Conservation (phyloP, 345 rosid species). For the Salix arbutifolia region DNA sequence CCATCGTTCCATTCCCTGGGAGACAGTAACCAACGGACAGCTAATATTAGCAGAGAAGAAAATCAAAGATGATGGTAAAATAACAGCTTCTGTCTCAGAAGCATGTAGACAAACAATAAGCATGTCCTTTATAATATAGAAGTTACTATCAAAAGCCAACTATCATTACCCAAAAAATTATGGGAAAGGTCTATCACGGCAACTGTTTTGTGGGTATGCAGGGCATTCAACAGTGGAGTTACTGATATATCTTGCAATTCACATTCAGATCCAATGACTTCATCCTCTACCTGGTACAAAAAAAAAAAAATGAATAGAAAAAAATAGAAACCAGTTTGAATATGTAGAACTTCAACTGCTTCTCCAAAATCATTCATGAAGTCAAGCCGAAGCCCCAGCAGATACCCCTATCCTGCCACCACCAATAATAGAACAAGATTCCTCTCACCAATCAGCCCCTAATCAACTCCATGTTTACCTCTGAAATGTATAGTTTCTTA, state of each 20-base stretch:
- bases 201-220: conserved; percentile 59
- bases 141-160: conserved; percentile 9
- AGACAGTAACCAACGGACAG: conserved; percentile 23
- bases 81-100: background rate
- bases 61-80: background rate
- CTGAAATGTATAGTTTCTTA: conserved; percentile 68
- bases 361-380: too few species aligned
- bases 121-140: background rate
- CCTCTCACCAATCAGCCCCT: conserved; percentile 1
- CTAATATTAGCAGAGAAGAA: conserved; percentile 6
- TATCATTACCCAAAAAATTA: conserved; percentile 69
- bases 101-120: background rate
- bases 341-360: background rate
- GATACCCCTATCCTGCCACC: conserved; percentile 8
- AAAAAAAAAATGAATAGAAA: conserved; percentile 1
- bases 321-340: background rate
- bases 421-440: conserved; percentile 1
- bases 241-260: conserved; percentile 88
- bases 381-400: too few species aligned
- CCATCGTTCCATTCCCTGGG: conserved; percentile 93
- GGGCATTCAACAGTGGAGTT: conserved; percentile 71
- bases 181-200: conserved; percentile 80
- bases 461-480: conserved; percentile 41
- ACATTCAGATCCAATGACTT: conserved; percentile 69
- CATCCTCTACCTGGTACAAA: conserved; percentile 74